phyloP scores from a whole-genome alignment of 208 protist genomes.

The Acanthamoeba culbertsoni region DNA sequence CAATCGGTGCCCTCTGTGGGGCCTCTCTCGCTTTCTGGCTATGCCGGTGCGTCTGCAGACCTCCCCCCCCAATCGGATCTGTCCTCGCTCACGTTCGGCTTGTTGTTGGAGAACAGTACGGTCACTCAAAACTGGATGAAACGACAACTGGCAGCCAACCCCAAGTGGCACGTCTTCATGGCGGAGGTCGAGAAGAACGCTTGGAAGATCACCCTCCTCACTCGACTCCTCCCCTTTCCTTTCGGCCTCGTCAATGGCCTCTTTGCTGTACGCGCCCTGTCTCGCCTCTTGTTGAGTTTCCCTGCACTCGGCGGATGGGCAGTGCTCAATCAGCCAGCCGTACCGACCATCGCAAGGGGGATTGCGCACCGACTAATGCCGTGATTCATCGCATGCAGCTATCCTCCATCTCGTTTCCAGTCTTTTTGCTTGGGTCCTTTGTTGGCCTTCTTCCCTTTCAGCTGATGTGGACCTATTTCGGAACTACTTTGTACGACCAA shows the following conservation, averaged over 20 bases:
- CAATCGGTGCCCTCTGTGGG: constrained; percentile 30
- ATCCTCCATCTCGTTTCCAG: constrained; percentile 51
- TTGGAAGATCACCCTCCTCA: constrained; percentile 57
- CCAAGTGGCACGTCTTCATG: constrained; percentile 59
- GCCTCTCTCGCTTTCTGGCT: constrained; percentile 18
- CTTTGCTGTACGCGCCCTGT: not conserved
- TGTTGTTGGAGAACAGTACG: not conserved
- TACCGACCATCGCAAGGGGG: not conserved
- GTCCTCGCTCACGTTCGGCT: not conserved
- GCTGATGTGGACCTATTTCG: constrained; percentile 56
- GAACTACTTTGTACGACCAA: constrained; percentile 48
- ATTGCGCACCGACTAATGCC: not conserved
- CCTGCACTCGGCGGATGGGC: not conserved
- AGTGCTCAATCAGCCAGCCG: not conserved
- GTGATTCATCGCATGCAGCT: not conserved
- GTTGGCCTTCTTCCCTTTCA: constrained; percentile 41
- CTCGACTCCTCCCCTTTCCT: constrained; percentile 37
- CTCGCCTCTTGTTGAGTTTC: not conserved
- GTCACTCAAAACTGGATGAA: constrained; percentile 46
- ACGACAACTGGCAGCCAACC: constrained; percentile 35
- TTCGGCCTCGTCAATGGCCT: constrained; percentile 56
- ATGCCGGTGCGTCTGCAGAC: not conserved
- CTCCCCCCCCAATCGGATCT: not conserved
- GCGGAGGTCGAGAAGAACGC: constrained; percentile 45
- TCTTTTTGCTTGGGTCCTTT: constrained; percentile 52